Conservation (phyloP, 306 rosid species). For the Acacia acuminata region DNA sequence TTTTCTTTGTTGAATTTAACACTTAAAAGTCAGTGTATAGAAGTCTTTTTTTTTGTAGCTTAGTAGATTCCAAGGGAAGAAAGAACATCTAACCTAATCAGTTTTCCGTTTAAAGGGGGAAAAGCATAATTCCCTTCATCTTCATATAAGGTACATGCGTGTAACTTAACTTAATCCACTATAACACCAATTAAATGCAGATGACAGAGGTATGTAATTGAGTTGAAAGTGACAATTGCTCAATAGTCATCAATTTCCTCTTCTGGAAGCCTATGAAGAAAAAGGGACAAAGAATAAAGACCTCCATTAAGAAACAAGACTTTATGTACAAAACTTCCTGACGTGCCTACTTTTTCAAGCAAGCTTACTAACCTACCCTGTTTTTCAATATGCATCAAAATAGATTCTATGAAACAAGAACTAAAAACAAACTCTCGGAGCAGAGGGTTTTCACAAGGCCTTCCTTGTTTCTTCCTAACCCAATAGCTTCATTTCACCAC, state of each 20-base stretch:
- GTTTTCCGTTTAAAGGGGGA: too few relatives aligned
- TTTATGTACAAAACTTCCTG: conserved; percentile 15
- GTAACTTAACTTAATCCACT: neutral
- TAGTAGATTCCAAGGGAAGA: neutral
- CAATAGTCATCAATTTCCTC: neutral
- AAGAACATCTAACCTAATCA: too few relatives aligned
- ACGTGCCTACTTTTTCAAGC: conserved; percentile 1
- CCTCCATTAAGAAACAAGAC: conserved; percentile 12
- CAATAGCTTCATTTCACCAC: conserved; percentile 35
- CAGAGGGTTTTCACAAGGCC: neutral
- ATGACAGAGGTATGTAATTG: neutral
- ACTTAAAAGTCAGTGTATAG: neutral
- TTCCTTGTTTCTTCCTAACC: neutral
- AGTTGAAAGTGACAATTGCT: neutral
- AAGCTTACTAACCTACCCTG: conserved; percentile 16
- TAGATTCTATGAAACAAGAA: conserved; percentile 2
- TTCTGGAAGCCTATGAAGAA: neutral
- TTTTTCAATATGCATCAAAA: conserved; percentile 13
- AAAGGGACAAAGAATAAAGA: neutral
- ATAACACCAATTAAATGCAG: neutral
- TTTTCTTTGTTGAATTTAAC: neutral
- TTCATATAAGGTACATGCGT: neutral
- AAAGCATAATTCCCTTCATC: too few relatives aligned
- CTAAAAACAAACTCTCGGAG: neutral
- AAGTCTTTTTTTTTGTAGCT: neutral